Base-by-base conservation (phyloP, 2,329 filamentous ascomycete genomes). In the Leptographium lundbergii region DNA sequence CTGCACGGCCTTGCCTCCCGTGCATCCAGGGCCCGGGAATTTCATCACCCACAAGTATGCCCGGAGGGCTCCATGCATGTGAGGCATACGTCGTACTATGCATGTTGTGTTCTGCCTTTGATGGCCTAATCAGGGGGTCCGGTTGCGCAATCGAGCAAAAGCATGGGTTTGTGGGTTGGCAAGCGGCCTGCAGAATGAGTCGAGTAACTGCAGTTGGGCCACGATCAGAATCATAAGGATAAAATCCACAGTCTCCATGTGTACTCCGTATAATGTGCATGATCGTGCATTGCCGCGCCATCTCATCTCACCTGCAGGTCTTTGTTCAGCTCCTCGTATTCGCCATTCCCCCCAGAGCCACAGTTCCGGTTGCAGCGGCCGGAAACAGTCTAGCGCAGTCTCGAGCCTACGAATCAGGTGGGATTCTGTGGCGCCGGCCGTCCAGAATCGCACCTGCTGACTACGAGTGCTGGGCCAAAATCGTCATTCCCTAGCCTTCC, bases 21-120 rank as follows among this genome's bases (percentile, higher is more conserved):
- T 11, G 24, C 22, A 13, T 11, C 2, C 75, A 25, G 71, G 73
- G 1, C 2, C 75, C 24, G 71, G 73, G 1, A 71, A 71, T 17
- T 62, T 66, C 22, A 65, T 70, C 2, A 75, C 68, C 58, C 75
- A 79, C 62, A 65, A 74, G 32, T 73, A 70, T 63, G 73, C 70
- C 0, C 66, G 69, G 14, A 61, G 63, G 4, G 70, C 71, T 1
- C 65, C 66, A 50, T 79, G 77, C 64, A 75, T 63, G 63, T 66
- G 4, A 68, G 76, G n/a, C n/a, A n/a, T n/a, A n/a, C n/a, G n/a
- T n/a, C n/a, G n/a, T n/a, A n/a, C n/a, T n/a, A n/a, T n/a, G n/a
- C n/a, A n/a, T n/a, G n/a, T n/a, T 27, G 25, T 2, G 24, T 39
- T 32, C 19, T 5, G 36, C 9, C 19, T 45, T 45, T 45, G 19